A percentile compares a stretch with the other conserved stretches of the same genome.
Conservation (phyloP, 139 green algal species). For the Choricystis sp. region DNA sequence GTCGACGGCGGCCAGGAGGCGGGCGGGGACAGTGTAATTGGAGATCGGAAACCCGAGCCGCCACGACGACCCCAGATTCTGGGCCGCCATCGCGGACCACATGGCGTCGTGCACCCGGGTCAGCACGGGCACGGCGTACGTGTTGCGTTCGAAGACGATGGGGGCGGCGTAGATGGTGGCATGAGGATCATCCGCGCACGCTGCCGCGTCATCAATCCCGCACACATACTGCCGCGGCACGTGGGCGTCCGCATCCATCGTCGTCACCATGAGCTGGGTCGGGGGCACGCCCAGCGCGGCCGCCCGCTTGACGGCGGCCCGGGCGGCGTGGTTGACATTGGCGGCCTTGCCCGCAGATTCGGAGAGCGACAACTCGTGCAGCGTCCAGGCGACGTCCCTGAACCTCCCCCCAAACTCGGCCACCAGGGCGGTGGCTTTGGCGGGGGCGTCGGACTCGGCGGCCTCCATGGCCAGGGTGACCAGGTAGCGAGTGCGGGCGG, state of each 20-base stretch:
- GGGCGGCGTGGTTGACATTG: conserved; percentile 21
- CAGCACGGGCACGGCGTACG: conserved; percentile 11
- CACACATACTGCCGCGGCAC: conserved; percentile 4
- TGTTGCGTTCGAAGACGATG: conserved; percentile 24
- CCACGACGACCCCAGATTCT: conserved; percentile 19
- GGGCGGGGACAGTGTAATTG: conserved; percentile 19
- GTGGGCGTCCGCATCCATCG: conserved; percentile 20
- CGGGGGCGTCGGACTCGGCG: conserved; percentile 10
- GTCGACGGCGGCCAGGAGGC: conserved; percentile 12
- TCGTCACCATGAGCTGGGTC: conserved; percentile 12
- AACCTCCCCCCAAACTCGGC: conserved; percentile 16
- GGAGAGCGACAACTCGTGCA: conserved; percentile 7
- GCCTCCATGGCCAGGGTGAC: conserved; percentile 23
- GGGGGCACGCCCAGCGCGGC: background rate
- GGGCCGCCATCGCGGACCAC: conserved; percentile 16
- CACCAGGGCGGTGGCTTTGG: conserved; percentile 15
- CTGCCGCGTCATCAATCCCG: conserved; percentile 4
- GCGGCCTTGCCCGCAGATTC: conserved; percentile 23
- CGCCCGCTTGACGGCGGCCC: conserved; percentile 4
- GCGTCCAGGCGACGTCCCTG: conserved; percentile 11
- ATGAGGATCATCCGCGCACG: conserved; percentile 3
- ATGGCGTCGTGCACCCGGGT: conserved; percentile 26
- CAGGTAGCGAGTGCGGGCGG: conserved; percentile 12
- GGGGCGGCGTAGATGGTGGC: conserved; percentile 13
- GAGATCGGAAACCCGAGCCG: conserved; percentile 24